Conservation (phyloP, 352 stramenopile genomes). For the Globisporangium echinulatum region DNA sequence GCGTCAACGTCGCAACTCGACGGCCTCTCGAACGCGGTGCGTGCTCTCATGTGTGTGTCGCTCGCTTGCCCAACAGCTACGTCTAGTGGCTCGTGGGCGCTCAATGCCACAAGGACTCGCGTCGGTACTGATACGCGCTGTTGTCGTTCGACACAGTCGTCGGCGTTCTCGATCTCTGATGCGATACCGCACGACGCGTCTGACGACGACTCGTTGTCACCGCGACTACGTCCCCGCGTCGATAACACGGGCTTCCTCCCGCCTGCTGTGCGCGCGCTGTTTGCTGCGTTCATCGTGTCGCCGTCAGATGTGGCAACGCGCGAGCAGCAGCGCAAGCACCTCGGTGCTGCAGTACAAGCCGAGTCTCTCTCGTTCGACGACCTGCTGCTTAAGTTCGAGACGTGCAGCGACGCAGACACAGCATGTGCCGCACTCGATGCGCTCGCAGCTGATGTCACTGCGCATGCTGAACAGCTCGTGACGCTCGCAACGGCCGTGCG, state of each 20-base stretch:
- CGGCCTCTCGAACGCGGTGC: constrained; percentile 12
- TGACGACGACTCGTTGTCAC: constrained; percentile 9
- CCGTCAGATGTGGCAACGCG: constrained; percentile 2
- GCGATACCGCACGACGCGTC: neutral
- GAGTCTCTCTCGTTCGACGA: constrained; percentile 32
- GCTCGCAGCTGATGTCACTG: constrained; percentile 25
- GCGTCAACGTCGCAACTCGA: constrained; percentile 15
- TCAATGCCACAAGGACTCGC: neutral
- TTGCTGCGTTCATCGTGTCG: constrained; percentile 11
- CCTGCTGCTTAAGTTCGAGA: constrained; percentile 39
- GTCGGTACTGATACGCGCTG: too few relatives aligned
- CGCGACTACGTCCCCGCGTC: constrained; percentile 12
- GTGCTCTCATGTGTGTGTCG: neutral
- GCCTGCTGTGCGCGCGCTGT: constrained; percentile 26
- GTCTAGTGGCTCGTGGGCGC: neutral
- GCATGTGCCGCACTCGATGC: constrained; percentile 30
- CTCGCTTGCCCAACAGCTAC: too few relatives aligned
- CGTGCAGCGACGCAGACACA: constrained; percentile 20
- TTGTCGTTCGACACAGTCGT: constrained; percentile 14
- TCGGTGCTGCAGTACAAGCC: constrained; percentile 19
- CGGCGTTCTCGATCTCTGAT: constrained; percentile 26
- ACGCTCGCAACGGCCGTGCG: constrained; percentile 32
- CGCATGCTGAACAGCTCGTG: constrained; percentile 16
- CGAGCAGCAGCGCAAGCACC: neutral
- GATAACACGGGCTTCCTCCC: constrained; percentile 43